These are phyloP conservation scores for Cutaneotrichosporon curvatum DNA, from an alignment of 1,284 basidiomycete genomes.

Conservation along the genomic window DNA sequence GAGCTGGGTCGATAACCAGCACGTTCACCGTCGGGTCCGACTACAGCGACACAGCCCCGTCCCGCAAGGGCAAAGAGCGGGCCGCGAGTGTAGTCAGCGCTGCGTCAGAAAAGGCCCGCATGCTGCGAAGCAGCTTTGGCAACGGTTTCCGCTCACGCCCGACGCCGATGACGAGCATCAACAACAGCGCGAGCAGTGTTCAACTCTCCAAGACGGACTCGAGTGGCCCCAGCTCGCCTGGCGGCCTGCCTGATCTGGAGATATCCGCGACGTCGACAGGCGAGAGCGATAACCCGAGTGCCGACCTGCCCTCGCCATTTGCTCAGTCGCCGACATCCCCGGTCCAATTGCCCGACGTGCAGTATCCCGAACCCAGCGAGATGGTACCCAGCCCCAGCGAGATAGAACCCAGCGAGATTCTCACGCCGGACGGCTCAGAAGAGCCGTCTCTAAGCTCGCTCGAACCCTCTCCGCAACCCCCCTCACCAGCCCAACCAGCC, in stretches of 20 bases:
- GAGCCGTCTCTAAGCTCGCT: too few species aligned
- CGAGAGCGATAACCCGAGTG: constrained; percentile 2
- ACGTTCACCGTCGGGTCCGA: constrained; percentile 1
- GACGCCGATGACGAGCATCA: neutral
- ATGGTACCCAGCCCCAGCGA: too few species aligned
- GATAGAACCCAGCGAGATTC: too few species aligned
- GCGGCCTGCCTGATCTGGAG: too few species aligned
- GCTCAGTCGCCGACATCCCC: constrained; percentile 1
- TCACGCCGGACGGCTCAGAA: too few species aligned
- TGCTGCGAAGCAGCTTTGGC: constrained; percentile 10
- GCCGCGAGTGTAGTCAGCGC: constrained; percentile 27
- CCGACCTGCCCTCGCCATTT: constrained; percentile 3
- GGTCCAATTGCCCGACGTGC: too few species aligned
- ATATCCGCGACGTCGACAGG: neutral
- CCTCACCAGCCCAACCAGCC: neutral
- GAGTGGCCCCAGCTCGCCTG: too few species aligned
- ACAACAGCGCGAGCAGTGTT: neutral
- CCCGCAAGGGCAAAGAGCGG: constrained; percentile 35
- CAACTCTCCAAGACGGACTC: too few species aligned
- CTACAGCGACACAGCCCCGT: constrained; percentile 2
- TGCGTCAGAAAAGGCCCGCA: constrained; percentile 22
- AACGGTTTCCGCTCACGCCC: constrained; percentile 4
- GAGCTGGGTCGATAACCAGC: constrained; percentile 9
- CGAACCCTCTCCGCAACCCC: too few species aligned
- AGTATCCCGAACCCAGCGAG: too few species aligned